A percentile compares a stretch with the other conserved stretches of the same genome.
Evolutionary conservation across 768 basidiomycete genomes (phyloP).

Genomic region (Kwoniella newhampshirensis): DNA sequence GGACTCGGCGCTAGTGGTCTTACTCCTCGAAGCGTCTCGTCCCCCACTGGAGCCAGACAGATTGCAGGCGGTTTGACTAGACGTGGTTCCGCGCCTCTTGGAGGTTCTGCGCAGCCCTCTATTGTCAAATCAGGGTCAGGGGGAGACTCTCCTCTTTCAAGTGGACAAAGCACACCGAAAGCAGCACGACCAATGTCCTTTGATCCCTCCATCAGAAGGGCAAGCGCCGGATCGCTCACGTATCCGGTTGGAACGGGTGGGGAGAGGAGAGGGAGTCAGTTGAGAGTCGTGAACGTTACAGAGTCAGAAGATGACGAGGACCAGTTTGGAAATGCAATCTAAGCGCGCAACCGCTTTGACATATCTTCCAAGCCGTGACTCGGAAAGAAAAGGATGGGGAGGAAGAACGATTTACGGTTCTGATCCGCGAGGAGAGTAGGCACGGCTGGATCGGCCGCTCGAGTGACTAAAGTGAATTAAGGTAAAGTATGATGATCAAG

Average conservation of each 20-base stretch:
- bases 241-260: conserved; percentile 4
- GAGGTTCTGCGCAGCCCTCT: no score
- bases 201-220: conserved; percentile 11
- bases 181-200: conserved; percentile 10
- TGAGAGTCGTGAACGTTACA: conserved; percentile 36
- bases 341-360: no score
- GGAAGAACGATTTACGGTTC: no score
- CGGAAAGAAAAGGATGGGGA: no score
- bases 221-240: background rate
- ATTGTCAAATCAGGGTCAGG: background rate
- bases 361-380: no score
- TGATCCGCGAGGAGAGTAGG: no score
- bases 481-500: no score
- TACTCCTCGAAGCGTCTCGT: conserved; percentile 12
- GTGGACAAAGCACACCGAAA: conserved; percentile 19
- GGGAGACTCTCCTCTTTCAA: conserved; percentile 15
- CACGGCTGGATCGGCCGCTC: no score
- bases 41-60: conserved; percentile 19
- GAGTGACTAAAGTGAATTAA: no score
- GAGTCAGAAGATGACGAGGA: conserved; percentile 16
- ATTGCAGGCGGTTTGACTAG: conserved; percentile 19
- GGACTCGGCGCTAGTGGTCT: background rate
- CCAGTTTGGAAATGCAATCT: background rate
- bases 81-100: conserved; percentile 20
- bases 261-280: conserved; percentile 24